Conservation (phyloP, 106 monocot species). For the Dendrobium nobile region DNA sequence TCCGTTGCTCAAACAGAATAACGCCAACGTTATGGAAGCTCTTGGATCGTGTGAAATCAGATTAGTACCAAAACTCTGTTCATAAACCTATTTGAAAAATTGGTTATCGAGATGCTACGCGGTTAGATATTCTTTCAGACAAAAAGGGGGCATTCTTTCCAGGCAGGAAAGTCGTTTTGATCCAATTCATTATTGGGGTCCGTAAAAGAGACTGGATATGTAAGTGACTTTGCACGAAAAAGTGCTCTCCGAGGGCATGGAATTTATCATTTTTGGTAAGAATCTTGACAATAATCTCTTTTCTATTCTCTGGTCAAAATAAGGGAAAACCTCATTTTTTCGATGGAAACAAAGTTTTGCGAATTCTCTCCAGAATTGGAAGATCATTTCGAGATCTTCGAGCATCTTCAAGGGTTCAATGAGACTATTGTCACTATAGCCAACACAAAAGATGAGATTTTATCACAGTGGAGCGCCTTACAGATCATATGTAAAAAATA, state of each 20-base stretch:
- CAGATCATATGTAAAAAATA: too few relatives aligned
- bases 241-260: constrained; percentile 8
- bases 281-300: constrained; percentile 2
- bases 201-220: constrained; percentile 8
- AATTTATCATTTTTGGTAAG: constrained; percentile 4
- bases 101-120: neutral
- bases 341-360: too few relatives aligned
- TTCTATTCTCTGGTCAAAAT: neutral
- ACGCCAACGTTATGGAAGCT: too few relatives aligned
- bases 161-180: neutral
- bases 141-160: neutral
- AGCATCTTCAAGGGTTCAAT: neutral
- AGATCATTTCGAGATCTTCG: neutral
- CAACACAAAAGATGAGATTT: constrained; percentile 16
- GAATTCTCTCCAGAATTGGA: neutral
- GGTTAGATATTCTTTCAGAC: constrained; percentile 1
- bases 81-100: neutral
- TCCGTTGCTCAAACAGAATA: too few relatives aligned
- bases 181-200: neutral
- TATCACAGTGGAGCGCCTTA: constrained; percentile 2
- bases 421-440: neutral
- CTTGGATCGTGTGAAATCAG: too few relatives aligned
- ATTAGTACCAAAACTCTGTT: neutral
- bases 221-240: constrained; percentile 12
- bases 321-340: too few relatives aligned